Percentiles rank a stretch among this genome's conserved stretches.
phyloP scores from a whole-genome alignment of 2,329 filamentous ascomycete species.

The Chaetoscypha palmicola region DNA sequence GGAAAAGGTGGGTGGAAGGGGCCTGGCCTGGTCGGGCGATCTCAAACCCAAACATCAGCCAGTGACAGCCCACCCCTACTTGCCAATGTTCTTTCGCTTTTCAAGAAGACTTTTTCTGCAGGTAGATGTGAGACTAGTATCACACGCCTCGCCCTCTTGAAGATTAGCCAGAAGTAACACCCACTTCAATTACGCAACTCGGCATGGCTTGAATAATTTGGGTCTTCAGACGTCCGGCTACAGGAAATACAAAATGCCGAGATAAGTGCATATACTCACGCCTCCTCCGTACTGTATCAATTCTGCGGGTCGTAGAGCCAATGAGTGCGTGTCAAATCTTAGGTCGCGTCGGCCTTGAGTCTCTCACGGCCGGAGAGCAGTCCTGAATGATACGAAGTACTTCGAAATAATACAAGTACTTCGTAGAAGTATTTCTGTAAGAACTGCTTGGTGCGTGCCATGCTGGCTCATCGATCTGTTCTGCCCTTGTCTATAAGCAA shows the following conservation, averaged over 20 bases:
- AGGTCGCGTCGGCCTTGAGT: not conserved
- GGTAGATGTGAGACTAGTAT: not conserved
- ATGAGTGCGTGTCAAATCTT: not conserved
- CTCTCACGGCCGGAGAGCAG: not conserved
- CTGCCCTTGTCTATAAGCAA: not conserved
- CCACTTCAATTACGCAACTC: too few species aligned
- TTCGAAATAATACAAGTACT: too few species aligned
- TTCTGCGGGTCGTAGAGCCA: not conserved
- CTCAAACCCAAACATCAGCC: slow-evolving; percentile 2
- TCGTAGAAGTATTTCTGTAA: too few species aligned
- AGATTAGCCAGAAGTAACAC: too few species aligned
- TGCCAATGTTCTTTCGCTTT: not conserved
- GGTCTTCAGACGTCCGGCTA: not conserved
- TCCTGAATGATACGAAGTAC: too few species aligned
- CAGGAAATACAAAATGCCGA: too few species aligned
- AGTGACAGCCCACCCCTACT: not conserved
- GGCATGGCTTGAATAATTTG: too few species aligned
- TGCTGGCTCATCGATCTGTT: not conserved
- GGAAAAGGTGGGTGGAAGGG: slow-evolving; percentile 9
- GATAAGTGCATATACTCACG: too few species aligned
- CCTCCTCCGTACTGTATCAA: not conserved
- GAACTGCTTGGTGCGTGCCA: not conserved
- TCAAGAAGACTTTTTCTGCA: not conserved
- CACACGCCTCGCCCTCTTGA: too few species aligned
- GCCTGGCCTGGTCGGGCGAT: slow-evolving; percentile 21